These are phyloP conservation scores for Verticillium tricorpus DNA, from an alignment of 2,329 filamentous ascomycete species.

Conservation along the genomic window DNA sequence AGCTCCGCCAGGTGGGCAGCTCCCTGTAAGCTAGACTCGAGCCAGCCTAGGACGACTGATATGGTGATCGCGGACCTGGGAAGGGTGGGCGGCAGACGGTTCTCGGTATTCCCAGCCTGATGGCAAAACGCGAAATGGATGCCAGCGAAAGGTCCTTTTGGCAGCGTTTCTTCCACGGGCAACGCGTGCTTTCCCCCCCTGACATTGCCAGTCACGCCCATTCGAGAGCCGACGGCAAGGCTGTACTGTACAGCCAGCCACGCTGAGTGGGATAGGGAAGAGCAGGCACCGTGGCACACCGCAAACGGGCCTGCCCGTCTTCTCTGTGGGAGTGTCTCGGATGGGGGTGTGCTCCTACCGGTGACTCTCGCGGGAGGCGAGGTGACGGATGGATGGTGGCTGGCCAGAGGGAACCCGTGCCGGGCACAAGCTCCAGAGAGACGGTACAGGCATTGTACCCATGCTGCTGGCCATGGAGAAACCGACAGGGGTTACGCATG, in stretches of 20 bases:
- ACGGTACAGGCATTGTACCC: neutral
- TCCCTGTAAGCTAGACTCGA: neutral
- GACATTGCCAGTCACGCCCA: neutral
- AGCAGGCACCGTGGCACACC: neutral
- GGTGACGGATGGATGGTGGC: neutral
- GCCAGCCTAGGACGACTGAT: neutral
- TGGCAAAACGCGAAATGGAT: neutral
- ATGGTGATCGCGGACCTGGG: neutral
- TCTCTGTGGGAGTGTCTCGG: neutral
- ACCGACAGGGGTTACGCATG: neutral
- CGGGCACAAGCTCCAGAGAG: constrained; percentile 1
- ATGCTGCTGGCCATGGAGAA: neutral
- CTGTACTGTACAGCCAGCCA: neutral
- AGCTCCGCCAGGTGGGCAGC: neutral
- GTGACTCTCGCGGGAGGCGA: neutral
- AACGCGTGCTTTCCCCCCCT: neutral
- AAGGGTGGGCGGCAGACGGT: neutral
- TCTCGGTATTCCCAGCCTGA: neutral
- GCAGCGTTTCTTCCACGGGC: neutral
- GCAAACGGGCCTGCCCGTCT: neutral
- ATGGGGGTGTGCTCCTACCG: neutral
- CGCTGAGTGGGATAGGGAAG: neutral
- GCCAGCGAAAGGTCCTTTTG: neutral
- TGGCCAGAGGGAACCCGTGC: constrained; percentile 2
- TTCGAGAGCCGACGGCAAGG: neutral